phyloP scores from a whole-genome alignment of 768 basidiomycete genomes.

The Xerocomus spinulosus region DNA sequence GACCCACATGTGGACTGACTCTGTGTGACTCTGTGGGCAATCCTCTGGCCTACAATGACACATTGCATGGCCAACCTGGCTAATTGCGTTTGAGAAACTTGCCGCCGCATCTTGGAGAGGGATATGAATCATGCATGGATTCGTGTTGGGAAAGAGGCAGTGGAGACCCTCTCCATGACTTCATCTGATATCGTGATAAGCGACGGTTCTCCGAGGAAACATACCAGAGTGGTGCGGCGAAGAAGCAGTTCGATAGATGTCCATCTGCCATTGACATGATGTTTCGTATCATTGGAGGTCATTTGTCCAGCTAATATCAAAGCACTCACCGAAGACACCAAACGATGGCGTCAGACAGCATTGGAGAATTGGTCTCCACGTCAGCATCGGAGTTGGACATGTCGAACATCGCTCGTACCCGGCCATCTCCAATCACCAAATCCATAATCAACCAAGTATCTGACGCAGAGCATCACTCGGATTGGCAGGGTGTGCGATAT shows the following conservation, averaged over 20 bases:
- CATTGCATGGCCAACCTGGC: background rate
- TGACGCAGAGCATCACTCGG: background rate
- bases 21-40: too few species aligned
- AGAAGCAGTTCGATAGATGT: background rate
- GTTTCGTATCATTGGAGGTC: conserved; percentile 8
- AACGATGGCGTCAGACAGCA: conserved; percentile 14
- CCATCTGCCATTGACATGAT: background rate
- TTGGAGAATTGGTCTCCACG: too few species aligned
- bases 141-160: conserved; percentile 6
- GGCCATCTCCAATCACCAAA: conserved; percentile 5
- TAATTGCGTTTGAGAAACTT: background rate
- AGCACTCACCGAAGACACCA: conserved; percentile 8
- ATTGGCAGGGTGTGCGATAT: conserved; percentile 4
- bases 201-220: conserved; percentile 19
- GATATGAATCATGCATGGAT: background rate
- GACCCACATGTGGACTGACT: background rate
- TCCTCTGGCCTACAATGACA: too few species aligned
- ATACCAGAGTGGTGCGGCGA: conserved; percentile 2
- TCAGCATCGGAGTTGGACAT: background rate
- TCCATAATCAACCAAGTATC: conserved; percentile 2
- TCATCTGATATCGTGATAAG: conserved; percentile 15
- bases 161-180: background rate
- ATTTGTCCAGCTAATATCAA: background rate
- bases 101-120: background rate
- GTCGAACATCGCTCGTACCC: background rate